Evolutionary conservation across 2,329 filamentous ascomycete species (phyloP).

Genomic region (Pyricularia sp.): DNA sequence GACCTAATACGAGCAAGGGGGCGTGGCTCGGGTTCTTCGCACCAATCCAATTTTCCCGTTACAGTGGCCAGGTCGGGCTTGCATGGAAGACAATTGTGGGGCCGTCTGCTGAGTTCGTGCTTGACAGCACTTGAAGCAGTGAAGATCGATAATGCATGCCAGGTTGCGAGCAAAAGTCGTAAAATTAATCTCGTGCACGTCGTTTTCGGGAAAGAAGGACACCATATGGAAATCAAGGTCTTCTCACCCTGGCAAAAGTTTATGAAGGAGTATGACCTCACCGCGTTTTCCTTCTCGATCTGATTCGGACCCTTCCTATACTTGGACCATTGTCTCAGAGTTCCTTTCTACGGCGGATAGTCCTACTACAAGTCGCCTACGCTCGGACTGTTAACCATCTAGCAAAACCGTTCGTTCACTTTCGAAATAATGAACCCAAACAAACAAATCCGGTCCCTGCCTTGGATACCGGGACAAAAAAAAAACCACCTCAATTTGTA

Average conservation of each 20-base stretch:
- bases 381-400: background rate
- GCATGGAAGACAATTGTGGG: background rate
- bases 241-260: background rate
- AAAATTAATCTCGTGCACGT: conserved; percentile 18
- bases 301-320: background rate
- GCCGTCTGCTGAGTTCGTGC: background rate
- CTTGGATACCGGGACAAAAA: background rate
- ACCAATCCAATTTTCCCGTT: background rate
- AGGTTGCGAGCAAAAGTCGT: conserved; percentile 5
- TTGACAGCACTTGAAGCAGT: background rate
- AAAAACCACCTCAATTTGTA: background rate
- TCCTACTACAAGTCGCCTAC: background rate
- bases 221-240: background rate
- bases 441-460: background rate
- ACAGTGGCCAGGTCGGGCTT: background rate
- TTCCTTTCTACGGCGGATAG: background rate
- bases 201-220: background rate
- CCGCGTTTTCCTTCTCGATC: background rate
- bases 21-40: background rate
- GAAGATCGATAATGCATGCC: background rate
- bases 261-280: background rate
- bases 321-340: background rate
- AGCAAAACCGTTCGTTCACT: background rate
- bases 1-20: background rate
- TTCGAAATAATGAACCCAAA: background rate